These are phyloP conservation scores for Hericium erinaceus DNA, from an alignment of 768 basidiomycete species.

Conservation along the genomic window DNA sequence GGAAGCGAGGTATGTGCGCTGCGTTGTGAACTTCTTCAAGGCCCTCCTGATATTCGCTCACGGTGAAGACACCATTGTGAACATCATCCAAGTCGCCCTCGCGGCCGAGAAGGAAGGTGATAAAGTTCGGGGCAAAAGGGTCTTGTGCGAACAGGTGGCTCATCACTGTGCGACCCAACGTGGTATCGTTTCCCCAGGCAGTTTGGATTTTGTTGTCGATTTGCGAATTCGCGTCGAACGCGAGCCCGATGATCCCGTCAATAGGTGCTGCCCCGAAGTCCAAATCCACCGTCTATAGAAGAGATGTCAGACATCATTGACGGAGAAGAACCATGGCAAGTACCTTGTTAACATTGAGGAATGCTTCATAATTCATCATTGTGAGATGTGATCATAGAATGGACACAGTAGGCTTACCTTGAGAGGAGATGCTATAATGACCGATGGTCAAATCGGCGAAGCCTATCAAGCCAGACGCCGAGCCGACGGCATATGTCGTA, in stretches of 20 bases:
- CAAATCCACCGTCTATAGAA: not conserved
- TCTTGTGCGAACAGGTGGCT: not conserved
- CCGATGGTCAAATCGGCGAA: not conserved
- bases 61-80: not conserved
- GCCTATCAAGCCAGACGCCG: not conserved
- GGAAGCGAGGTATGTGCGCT: not conserved
- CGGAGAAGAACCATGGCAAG: not conserved
- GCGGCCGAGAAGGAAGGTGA: not conserved
- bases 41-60: slow-evolving; percentile 14
- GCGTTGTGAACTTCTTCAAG: slow-evolving; percentile 9
- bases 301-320: not conserved
- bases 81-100: not conserved
- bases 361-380: not conserved
- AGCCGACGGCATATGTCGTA: not conserved
- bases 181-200: not conserved
- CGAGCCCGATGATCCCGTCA: not conserved
- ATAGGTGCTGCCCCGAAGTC: not conserved
- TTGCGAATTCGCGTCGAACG: not conserved
- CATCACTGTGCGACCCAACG: slow-evolving; percentile 8
- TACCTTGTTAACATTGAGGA: not conserved
- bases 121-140: not conserved
- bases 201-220: not conserved
- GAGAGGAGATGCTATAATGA: not conserved
- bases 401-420: not conserved
- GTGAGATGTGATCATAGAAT: not conserved